A percentile compares a stretch with the other conserved stretches of the same genome.
phyloP scores from a whole-genome alignment of 2,329 filamentous ascomycete genomes.

The Cladophialophora yegresii region DNA sequence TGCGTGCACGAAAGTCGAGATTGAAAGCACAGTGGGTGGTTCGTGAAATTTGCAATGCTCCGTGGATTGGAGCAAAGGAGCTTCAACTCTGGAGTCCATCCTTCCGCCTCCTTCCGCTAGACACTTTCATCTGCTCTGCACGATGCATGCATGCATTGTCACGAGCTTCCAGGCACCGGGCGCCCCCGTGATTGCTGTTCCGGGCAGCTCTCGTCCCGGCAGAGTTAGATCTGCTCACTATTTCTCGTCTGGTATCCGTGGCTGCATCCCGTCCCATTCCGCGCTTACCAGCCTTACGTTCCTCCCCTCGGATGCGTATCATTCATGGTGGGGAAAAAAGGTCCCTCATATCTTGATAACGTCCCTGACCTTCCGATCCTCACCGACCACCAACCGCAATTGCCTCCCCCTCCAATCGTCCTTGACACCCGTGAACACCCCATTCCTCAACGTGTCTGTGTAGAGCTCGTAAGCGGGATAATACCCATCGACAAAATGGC shows the following conservation, averaged over 20 bases:
- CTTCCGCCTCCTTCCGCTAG: background rate
- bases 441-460: slow-evolving; percentile 59
- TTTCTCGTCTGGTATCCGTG: background rate
- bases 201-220: background rate
- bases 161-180: background rate
- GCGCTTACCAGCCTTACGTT: background rate
- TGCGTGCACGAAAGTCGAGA: background rate
- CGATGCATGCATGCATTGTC: background rate
- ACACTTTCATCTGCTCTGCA: background rate
- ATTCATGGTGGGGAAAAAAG: background rate
- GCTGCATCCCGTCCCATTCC: background rate
- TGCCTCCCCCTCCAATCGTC: slow-evolving; percentile 54
- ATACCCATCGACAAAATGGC: slow-evolving; percentile 72
- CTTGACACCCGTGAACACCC: slow-evolving; percentile 52
- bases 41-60: background rate
- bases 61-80: background rate
- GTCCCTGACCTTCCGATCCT: slow-evolving; percentile 62
- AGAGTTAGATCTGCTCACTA: background rate
- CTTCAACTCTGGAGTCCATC: background rate
- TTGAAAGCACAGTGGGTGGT: background rate
- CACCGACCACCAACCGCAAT: slow-evolving; percentile 63
- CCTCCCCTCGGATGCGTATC: background rate
- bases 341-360: slow-evolving; percentile 52
- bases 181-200: background rate
- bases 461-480: slow-evolving; percentile 74